Evolutionary conservation across 768 basidiomycete genomes (phyloP).

Genomic region (Boletus huronensis): DNA sequence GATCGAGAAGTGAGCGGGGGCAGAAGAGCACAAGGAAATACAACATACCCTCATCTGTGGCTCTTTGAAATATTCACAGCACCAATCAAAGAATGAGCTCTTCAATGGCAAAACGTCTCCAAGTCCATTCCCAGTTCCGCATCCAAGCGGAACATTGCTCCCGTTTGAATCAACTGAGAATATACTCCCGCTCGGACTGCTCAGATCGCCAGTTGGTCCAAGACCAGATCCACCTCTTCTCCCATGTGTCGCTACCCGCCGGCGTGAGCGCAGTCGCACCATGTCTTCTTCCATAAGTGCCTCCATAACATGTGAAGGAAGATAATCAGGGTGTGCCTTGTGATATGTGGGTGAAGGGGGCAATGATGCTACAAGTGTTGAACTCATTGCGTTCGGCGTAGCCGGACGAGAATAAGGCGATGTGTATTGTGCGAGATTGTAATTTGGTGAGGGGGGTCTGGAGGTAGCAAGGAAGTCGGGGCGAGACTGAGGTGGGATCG

Average conservation of each 20-base stretch:
- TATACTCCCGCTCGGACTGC: conserved; percentile 72
- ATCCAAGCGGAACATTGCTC: conserved; percentile 66
- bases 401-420: conserved; percentile 68
- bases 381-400: conserved; percentile 35
- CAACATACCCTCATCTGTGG: conserved; percentile 92
- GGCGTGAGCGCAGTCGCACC: conserved; percentile 78
- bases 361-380: conserved; percentile 24
- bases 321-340: conserved; percentile 48
- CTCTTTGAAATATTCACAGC: conserved; percentile 95
- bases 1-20: conserved; percentile 10
- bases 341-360: conserved; percentile 33
- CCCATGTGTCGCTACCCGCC: conserved; percentile 40
- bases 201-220: conserved; percentile 41
- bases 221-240: conserved; percentile 40
- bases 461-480: conserved; percentile 42
- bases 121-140: conserved; percentile 78
- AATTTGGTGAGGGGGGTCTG: conserved; percentile 73
- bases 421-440: conserved; percentile 71
- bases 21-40: neutral
- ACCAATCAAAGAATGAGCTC: conserved; percentile 94
- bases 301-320: conserved; percentile 79
- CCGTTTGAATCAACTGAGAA: conserved; percentile 72
- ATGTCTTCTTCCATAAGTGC: conserved; percentile 92
- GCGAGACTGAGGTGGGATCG: conserved; percentile 23
- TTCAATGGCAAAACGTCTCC: conserved; percentile 86